phyloP scores from a whole-genome alignment of 2,329 filamentous ascomycete species.

The Akanthomyces lecanii region DNA sequence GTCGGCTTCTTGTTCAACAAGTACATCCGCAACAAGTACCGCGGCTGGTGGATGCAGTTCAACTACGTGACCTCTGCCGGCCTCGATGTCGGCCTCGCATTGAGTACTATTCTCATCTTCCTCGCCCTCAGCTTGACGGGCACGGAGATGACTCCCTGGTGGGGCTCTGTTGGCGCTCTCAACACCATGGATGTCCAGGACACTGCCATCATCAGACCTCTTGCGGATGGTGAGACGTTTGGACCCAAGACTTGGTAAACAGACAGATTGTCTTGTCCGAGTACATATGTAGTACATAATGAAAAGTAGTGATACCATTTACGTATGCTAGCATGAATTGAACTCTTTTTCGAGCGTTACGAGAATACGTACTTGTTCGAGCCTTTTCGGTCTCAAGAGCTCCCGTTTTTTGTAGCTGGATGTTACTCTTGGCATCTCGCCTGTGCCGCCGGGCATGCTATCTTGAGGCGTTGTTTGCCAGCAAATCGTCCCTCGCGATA shows the following conservation, averaged over 20 bases:
- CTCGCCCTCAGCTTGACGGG: conserved; percentile 41
- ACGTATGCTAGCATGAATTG: background rate
- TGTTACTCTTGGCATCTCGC: too few species aligned
- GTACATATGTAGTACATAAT: background rate
- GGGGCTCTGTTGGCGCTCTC: conserved; percentile 37
- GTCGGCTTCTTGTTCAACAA: conserved; percentile 51
- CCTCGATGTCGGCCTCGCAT: conserved; percentile 50
- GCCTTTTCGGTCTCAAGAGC: too few species aligned
- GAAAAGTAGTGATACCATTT: background rate
- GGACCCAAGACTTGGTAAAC: conserved; percentile 24
- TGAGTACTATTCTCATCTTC: conserved; percentile 48
- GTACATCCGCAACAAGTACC: conserved; percentile 42
- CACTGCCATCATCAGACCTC: conserved; percentile 23
- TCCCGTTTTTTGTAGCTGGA: too few species aligned
- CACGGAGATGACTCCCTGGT: conserved; percentile 43
- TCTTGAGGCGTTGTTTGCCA: too few species aligned
- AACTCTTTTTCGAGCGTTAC: background rate
- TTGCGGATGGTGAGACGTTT: conserved; percentile 25
- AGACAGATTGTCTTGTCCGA: background rate
- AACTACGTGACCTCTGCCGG: conserved; percentile 55
- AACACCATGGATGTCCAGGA: conserved; percentile 28
- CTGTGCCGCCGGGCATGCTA: too few species aligned
- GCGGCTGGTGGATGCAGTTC: conserved; percentile 51
- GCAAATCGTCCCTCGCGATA: too few species aligned
- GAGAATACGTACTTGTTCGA: background rate